A percentile compares a stretch with the other conserved stretches of the same genome.
These are phyloP conservation scores for Tetramitus jugosus DNA, from an alignment of 208 protist genomes.

Conservation along the genomic window DNA sequence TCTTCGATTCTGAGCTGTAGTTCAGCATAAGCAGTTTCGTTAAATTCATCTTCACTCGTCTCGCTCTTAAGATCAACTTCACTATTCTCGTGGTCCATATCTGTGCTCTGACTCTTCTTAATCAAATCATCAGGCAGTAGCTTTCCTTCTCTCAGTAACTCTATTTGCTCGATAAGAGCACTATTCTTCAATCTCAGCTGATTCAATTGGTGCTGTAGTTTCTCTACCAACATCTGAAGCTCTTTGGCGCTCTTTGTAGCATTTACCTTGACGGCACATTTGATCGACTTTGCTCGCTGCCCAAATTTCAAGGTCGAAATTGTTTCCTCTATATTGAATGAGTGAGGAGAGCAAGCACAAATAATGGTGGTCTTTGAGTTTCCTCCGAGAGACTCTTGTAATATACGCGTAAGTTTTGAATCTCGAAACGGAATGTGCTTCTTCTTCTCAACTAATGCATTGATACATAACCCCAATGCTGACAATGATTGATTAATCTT, in stretches of 20 bases:
- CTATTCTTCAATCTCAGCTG: background rate
- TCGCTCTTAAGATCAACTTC: background rate
- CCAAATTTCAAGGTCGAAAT: constrained; percentile 32
- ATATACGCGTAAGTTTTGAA: constrained; percentile 68
- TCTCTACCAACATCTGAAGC: background rate
- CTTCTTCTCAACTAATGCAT: constrained; percentile 55
- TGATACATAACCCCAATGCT: constrained; percentile 68
- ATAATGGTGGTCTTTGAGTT: constrained; percentile 49
- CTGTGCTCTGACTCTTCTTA: background rate
- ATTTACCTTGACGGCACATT: background rate
- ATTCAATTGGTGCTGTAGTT: background rate
- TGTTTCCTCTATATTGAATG: constrained; percentile 38
- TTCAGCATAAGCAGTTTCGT: background rate
- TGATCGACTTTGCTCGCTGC: background rate
- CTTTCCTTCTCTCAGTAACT: background rate
- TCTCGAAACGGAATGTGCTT: constrained; percentile 54
- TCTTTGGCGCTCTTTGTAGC: background rate
- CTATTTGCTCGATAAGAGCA: background rate
- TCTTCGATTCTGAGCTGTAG: background rate
- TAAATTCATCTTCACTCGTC: background rate
- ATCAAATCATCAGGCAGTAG: background rate
- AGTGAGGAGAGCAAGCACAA: constrained; percentile 30
- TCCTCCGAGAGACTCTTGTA: constrained; percentile 53
- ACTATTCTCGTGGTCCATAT: background rate
- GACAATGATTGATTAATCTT: constrained; percentile 78